A percentile compares a stretch with the other conserved stretches of the same genome.
phyloP scores from a whole-genome alignment of 371 early-diverging fungal genomes.

The Mucor irregularis region DNA sequence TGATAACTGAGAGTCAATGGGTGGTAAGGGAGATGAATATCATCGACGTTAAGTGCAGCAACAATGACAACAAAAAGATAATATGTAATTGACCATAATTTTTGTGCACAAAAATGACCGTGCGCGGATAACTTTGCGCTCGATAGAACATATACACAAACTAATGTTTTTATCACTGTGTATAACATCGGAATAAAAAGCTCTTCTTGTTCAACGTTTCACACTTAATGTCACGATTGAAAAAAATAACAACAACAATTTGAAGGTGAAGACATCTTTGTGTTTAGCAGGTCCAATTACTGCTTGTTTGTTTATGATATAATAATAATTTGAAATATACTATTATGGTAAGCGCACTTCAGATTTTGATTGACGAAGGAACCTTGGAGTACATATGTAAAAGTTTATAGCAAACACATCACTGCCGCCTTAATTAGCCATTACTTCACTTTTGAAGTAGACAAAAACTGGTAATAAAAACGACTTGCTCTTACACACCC shows the following conservation, averaged over 20 bases:
- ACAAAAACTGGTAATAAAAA: too few species aligned
- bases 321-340: too few species aligned
- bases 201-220: conserved; percentile 4
- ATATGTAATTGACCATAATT: background rate
- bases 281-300: background rate
- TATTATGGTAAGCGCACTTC: too few species aligned
- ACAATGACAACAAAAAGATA: background rate
- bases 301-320: background rate
- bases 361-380: too few species aligned
- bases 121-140: background rate
- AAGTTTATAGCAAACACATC: too few species aligned
- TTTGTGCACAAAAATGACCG: conserved; percentile 9
- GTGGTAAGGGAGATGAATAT: background rate
- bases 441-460: too few species aligned
- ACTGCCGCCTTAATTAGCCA: too few species aligned
- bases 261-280: background rate
- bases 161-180: background rate
- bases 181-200: conserved; percentile 6
- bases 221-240: conserved; percentile 4
- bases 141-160: background rate
- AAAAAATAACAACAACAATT: background rate
- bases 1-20: too few species aligned
- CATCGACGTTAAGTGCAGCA: background rate
- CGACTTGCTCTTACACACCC: too few species aligned
- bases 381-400: too few species aligned